A percentile compares a stretch with the other conserved stretches of the same genome.
These are phyloP conservation scores for Cajanus cajan DNA, from an alignment of 306 rosid genomes.

Conservation along the genomic window DNA sequence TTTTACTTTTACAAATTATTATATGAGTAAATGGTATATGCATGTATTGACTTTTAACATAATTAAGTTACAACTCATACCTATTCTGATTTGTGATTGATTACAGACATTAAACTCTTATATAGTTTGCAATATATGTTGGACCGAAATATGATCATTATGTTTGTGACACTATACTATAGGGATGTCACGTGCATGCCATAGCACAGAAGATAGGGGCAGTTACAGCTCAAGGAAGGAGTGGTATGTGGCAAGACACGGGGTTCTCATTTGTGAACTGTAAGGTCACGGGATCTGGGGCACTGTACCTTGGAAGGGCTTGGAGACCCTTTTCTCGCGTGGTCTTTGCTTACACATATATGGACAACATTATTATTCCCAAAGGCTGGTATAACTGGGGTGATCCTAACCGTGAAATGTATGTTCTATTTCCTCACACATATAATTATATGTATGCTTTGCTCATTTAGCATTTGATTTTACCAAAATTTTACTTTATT, in stretches of 20 bases:
- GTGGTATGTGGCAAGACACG: conserved; percentile 75
- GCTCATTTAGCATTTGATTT: no score
- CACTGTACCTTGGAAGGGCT: conserved; percentile 93
- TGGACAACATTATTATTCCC: conserved; percentile 96
- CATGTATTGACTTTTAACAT: no score
- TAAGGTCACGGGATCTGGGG: conserved; percentile 97
- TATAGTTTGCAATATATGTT: not conserved
- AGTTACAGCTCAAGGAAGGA: conserved; percentile 88
- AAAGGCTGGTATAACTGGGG: conserved; percentile 99
- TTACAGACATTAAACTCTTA: no score
- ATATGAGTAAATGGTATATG: no score
- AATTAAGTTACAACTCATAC: no score
- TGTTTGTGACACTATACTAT: not conserved
- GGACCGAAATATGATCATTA: not conserved
- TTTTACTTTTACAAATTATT: not conserved
- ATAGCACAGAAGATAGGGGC: conserved; percentile 82
- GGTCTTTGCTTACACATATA: conserved; percentile 79
- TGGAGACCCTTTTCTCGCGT: conserved; percentile 99
- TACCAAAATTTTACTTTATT: no score
- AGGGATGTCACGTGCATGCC: conserved; percentile 98
- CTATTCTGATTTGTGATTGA: no score
- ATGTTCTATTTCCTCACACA: not conserved
- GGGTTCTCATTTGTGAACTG: conserved; percentile 96
- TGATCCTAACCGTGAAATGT: conserved; percentile 93
- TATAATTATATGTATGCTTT: no score